A percentile compares a stretch with the other conserved stretches of the same genome.
These are phyloP conservation scores for Pseudogymnoascus sp. DNA, from an alignment of 2,329 filamentous ascomycete genomes.

Conservation along the genomic window DNA sequence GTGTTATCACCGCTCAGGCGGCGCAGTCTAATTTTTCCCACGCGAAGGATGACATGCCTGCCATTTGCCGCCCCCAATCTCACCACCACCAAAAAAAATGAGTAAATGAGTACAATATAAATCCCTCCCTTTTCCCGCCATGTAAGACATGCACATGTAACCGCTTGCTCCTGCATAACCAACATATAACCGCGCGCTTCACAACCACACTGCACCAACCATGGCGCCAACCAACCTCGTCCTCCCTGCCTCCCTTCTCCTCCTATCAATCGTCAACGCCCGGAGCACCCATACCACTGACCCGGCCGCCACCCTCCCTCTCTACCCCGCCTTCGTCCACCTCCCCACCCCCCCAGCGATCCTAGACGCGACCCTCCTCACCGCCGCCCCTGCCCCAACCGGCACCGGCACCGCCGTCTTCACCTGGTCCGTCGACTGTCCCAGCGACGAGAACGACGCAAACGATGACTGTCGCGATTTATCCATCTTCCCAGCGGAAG, in stretches of 20 bases:
- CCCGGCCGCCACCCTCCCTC: conserved; percentile 33
- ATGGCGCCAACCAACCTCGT: conserved; percentile 31
- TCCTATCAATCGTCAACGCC: conserved; percentile 32
- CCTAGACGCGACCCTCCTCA: neutral
- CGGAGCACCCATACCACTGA: conserved; percentile 26
- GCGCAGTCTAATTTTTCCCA: neutral
- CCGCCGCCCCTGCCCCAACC: neutral
- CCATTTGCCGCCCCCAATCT: neutral
- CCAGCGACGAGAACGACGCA: neutral
- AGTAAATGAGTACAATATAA: neutral
- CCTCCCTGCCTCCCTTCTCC: conserved; percentile 26
- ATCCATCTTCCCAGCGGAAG: neutral
- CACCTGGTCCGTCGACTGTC: neutral
- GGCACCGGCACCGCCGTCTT: neutral
- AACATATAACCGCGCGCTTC: conserved; percentile 34
- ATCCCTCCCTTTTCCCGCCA: neutral
- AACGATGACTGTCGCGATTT: neutral
- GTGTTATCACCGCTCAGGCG: neutral
- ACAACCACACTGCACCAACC: conserved; percentile 29
- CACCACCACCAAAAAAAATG: neutral
- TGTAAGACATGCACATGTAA: neutral
- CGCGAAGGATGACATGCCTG: neutral
- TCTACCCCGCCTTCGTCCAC: conserved; percentile 33
- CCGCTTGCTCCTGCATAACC: neutral
- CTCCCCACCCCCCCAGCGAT: conserved; percentile 18